Percentiles rank a stretch among this genome's conserved stretches.
phyloP scores from a whole-genome alignment of 768 basidiomycete genomes.

The Panaeolus papilionaceus region DNA sequence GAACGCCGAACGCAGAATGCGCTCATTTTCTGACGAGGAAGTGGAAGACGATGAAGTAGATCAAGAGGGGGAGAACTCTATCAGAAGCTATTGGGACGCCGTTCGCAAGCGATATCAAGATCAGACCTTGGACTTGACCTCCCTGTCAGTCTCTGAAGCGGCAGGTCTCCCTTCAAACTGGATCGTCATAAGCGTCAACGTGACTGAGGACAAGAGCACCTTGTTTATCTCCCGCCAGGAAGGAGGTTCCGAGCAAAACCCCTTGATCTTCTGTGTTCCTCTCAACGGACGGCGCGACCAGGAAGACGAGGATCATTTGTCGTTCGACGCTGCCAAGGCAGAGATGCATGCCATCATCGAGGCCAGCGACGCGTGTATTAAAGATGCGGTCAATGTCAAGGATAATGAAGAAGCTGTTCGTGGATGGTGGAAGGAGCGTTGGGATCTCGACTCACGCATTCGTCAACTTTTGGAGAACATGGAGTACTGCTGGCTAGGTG shows the following conservation, averaged over 20 bases:
- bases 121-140: constrained; percentile 45
- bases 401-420: constrained; percentile 68
- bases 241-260: constrained; percentile 48
- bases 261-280: constrained; percentile 89
- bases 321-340: constrained; percentile 71
- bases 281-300: constrained; percentile 82
- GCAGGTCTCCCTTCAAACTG: constrained; percentile 72
- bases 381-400: constrained; percentile 73
- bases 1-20: constrained; percentile 20
- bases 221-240: constrained; percentile 86
- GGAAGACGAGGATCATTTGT: constrained; percentile 73
- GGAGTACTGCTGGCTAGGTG: constrained; percentile 97
- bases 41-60: constrained; percentile 39
- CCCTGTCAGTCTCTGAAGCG: constrained; percentile 47
- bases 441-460: constrained; percentile 77
- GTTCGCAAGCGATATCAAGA: constrained; percentile 61
- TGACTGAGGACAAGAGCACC: constrained; percentile 83
- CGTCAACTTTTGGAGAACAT: constrained; percentile 79
- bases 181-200: constrained; percentile 83
- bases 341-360: constrained; percentile 84
- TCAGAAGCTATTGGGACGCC: constrained; percentile 67
- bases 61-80: constrained; percentile 26
- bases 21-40: constrained; percentile 37
- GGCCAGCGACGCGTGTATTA: constrained; percentile 79
- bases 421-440: constrained; percentile 88